Base-by-base conservation (phyloP, 2,329 filamentous ascomycete genomes). In the Zymoseptoria brevis region DNA sequence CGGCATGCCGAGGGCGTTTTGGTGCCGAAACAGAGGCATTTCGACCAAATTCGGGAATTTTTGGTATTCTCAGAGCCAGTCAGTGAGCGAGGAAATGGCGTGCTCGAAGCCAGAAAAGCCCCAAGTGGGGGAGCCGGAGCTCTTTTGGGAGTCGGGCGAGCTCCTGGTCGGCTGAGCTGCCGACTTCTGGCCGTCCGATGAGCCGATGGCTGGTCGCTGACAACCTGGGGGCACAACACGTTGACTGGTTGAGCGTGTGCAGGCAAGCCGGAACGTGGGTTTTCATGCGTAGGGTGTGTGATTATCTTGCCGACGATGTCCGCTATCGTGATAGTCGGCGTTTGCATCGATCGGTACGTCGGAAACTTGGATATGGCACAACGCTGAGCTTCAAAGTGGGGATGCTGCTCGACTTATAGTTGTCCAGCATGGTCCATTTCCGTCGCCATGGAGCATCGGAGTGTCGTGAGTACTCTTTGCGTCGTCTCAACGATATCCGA, bases 1-100 rank as follows among this genome's bases (percentile, higher is more conserved):
- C 60, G 62, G 59, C 50, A 57, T 58, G 58, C 59, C 62, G 61
- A 62, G 30, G 50, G 57, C 53, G n/a, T 53, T 30, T 62, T 56
- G 50, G 48, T 56, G 54, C 53, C 60, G 60, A 52, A 57, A 55
- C 5, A 41, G 55, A 55, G 59, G 48, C 61, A 63, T 63, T 57
- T 59, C 50, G 35, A n/a, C 22, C 19, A 16, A 9, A 53, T 60
- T 54, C 9, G 55, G 16, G 35, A 24, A 41, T 48, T 48, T 48
- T 21, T 52, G 49, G 9, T 21, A 5, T 30, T 50, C 19, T 19
- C 19, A 24, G 49, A 29, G 22, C 54, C 41, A 56, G 50, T 29
- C 54, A 56, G 45, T 50, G 45, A 22, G 45, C 45, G 8, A 24
- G 54, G 41, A 50, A 48, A 56, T 56, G 54, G 54, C 54, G 54